Evolutionary conservation across 495 filamentous ascomycete species (phyloP), one percentile per base, ranked within the genome.

Genomic region (Neurospora sp.): DNA sequence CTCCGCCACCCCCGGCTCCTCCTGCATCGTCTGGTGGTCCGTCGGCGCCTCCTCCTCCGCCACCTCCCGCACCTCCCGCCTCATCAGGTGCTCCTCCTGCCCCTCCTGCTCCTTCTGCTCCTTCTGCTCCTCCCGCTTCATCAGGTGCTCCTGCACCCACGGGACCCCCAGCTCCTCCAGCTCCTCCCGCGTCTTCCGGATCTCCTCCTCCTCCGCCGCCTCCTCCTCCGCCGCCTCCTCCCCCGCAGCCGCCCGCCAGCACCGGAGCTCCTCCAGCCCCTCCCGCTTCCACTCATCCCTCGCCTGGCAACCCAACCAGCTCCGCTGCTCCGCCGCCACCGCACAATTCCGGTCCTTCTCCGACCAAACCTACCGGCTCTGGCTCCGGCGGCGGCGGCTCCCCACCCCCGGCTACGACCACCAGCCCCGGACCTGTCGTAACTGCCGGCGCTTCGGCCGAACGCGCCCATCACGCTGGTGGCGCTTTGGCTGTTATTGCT

Each of bases 401-500:
- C 11, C 2, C 27, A 35, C 69, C 78, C 11, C 22, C 73, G 27
- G 68, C 69, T 42, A 68, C 74, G 31, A 68, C 76, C n/a, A 42
- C 75, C n/a, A 65, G 72, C 18, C 42, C 71, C n/a, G 73, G 72
- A 18, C 38, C 75, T 20, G 61, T 74, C 70, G 74, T 79, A 70
- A 83, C 80, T 20, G 79, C 77, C 18, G 80, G 78, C 61, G 81
- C 72, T 3, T 71, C 74, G 10, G 71, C 69, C 18, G 75, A 83
- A 70, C 70, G 75, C 39, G 27, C 27, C 11, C 53, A 61, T 61
- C 53, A 61, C 27, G 81, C 78, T 20, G 81, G 80, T 41, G 78
- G 75, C n/a, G 78, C 76, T 40, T 70, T 84, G 42, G 80, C 77
- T 39, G 81, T 73, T 71, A 71, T 81, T 42, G 81, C 78, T 48